These are phyloP conservation scores for Chaetomium sp. DNA, from an alignment of 2,329 filamentous ascomycete species.

Conservation along the genomic window DNA sequence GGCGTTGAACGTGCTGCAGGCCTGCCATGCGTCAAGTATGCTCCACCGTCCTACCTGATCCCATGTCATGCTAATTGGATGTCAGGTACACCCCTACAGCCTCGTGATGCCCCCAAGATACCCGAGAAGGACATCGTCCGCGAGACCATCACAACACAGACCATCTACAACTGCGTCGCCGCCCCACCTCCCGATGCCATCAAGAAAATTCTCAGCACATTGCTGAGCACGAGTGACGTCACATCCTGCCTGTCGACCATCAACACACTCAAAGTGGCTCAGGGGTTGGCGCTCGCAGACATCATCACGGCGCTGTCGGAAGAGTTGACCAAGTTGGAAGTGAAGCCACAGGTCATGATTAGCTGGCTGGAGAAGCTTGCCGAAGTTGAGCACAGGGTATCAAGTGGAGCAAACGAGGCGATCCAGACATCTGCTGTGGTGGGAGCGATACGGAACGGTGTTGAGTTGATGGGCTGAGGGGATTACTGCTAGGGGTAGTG, in stretches of 20 bases:
- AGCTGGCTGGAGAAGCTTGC: slow-evolving; percentile 89
- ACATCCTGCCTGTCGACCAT: slow-evolving; percentile 86
- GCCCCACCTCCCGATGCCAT: slow-evolving; percentile 91
- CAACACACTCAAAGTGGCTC: slow-evolving; percentile 80
- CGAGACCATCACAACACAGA: slow-evolving; percentile 82
- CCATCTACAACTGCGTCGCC: slow-evolving; percentile 97
- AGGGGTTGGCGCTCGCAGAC: slow-evolving; percentile 88
- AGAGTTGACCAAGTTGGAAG: slow-evolving; percentile 79
- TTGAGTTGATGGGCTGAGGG: slow-evolving; percentile 62
- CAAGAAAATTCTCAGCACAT: slow-evolving; percentile 76
- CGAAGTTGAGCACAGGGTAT: slow-evolving; percentile 88
- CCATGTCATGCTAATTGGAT: slow-evolving; percentile 19
- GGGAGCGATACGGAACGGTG: slow-evolving; percentile 83
- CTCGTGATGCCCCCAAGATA: slow-evolving; percentile 60
- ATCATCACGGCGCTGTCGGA: slow-evolving; percentile 87
- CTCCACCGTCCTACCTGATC: slow-evolving; percentile 18
- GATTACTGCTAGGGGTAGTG: not conserved
- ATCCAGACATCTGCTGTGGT: slow-evolving; percentile 93
- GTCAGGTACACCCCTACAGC: slow-evolving; percentile 66
- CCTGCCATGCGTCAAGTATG: slow-evolving; percentile 90
- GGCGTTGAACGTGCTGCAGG: slow-evolving; percentile 92
- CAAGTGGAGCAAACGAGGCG: slow-evolving; percentile 81
- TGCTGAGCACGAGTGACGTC: slow-evolving; percentile 83
- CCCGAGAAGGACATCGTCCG: slow-evolving; percentile 68
- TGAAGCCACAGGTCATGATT: slow-evolving; percentile 83